These are phyloP conservation scores for Ochetophila trinervis DNA, from an alignment of 306 rosid species.

Conservation along the genomic window DNA sequence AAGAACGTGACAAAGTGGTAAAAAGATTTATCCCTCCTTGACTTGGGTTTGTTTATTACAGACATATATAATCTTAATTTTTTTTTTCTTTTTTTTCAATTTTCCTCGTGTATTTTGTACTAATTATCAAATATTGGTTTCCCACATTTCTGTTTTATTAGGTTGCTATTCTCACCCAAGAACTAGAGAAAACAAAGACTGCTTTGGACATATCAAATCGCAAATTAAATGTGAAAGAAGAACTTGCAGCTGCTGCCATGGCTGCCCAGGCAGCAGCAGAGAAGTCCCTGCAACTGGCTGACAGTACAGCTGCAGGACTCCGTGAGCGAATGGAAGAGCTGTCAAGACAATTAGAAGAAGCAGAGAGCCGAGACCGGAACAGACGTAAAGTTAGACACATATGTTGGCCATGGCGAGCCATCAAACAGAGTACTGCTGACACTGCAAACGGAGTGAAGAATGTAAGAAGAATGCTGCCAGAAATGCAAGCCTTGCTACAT, in stretches of 20 bases:
- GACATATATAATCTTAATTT: background rate
- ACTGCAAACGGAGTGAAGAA: slow-evolving; percentile 32
- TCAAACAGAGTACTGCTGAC: slow-evolving; percentile 33
- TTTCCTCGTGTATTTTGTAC: background rate
- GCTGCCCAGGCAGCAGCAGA: slow-evolving; percentile 86
- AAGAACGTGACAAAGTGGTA: slow-evolving; percentile 77
- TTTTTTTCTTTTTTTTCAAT: background rate
- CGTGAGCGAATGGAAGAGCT: slow-evolving; percentile 51
- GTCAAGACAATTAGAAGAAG: slow-evolving; percentile 58
- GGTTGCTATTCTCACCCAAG: slow-evolving; percentile 72
- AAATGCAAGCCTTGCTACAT: slow-evolving; percentile 66
- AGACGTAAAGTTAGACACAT: slow-evolving; percentile 44
- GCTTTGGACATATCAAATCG: slow-evolving; percentile 61
- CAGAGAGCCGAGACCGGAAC: slow-evolving; percentile 53
- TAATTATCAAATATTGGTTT: background rate
- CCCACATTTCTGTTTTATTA: slow-evolving; percentile 11
- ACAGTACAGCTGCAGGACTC: slow-evolving; percentile 59
- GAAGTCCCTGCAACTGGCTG: slow-evolving; percentile 65
- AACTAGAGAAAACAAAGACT: slow-evolving; percentile 66
- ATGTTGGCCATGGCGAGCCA: slow-evolving; percentile 84
- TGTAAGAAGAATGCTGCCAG: slow-evolving; percentile 58
- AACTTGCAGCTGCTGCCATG: slow-evolving; percentile 70
- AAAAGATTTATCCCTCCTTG: slow-evolving; percentile 5
- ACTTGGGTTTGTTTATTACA: background rate
- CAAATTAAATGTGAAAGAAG: slow-evolving; percentile 65